Percentiles rank a stretch among this genome's conserved stretches.
Conservation (phyloP, 345 rosid genomes). For the Citrus sp. region DNA sequence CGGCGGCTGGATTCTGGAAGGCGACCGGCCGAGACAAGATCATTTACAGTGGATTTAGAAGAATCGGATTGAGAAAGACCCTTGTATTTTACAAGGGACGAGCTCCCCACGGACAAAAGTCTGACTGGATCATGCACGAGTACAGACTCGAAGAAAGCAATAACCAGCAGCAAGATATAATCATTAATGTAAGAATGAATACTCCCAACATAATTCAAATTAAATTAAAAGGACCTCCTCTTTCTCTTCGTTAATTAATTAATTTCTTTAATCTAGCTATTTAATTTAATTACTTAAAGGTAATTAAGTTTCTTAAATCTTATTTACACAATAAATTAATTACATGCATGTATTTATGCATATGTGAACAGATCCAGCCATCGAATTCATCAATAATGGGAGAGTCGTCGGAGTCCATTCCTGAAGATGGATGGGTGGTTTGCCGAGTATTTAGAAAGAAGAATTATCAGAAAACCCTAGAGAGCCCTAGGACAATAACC, state of each 20-base stretch:
- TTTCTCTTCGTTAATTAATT: too few relatives aligned
- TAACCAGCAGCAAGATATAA: slow-evolving; percentile 17
- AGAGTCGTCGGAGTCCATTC: slow-evolving; percentile 28
- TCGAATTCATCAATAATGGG: slow-evolving; percentile 30
- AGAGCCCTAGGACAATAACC: slow-evolving; percentile 50
- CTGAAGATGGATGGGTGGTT: slow-evolving; percentile 98
- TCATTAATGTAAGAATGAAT: slow-evolving; percentile 29
- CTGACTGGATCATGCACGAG: slow-evolving; percentile 99
- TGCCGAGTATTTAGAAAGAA: slow-evolving; percentile 93
- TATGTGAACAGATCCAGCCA: slow-evolving; percentile 17
- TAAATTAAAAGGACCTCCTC: too few relatives aligned
- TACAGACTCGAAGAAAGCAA: slow-evolving; percentile 80
- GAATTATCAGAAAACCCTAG: slow-evolving; percentile 79
- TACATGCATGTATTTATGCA: too few relatives aligned
- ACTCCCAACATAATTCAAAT: too few relatives aligned
- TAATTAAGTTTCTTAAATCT: too few relatives aligned
- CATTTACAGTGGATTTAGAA: slow-evolving; percentile 57
- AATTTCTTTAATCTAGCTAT: too few relatives aligned
- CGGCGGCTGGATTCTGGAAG: slow-evolving; percentile 95
- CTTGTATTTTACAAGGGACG: slow-evolving; percentile 89
- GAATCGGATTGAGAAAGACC: slow-evolving; percentile 92
- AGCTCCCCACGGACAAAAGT: slow-evolving; percentile 96
- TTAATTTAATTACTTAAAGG: too few relatives aligned
- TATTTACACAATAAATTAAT: too few relatives aligned
- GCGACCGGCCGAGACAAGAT: slow-evolving; percentile 98